Evolutionary conservation across 306 rosid genomes (phyloP).

Genomic region (Vigna nakashimae): DNA sequence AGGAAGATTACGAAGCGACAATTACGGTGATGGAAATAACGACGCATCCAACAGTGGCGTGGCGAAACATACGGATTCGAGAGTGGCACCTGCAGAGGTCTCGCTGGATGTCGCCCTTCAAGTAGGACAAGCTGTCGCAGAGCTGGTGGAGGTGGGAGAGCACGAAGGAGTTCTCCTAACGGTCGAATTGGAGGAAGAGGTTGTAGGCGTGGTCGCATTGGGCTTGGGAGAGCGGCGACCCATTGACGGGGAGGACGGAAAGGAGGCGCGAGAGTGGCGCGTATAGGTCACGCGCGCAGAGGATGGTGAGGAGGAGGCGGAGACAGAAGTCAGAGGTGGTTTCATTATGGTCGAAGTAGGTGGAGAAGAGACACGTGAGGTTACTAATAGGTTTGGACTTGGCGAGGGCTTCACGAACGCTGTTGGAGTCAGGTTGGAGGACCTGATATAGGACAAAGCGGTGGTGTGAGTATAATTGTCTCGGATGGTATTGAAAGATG

Average conservation of each 20-base stretch:
- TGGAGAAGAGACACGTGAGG: constrained; percentile 58
- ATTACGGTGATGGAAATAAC: constrained; percentile 42
- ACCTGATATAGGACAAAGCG: constrained; percentile 46
- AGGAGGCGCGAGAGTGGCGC: constrained; percentile 56
- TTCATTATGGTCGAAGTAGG: constrained; percentile 71
- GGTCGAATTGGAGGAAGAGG: constrained; percentile 54
- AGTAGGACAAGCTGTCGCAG: constrained; percentile 53
- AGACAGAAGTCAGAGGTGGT: constrained; percentile 61
- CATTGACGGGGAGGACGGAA: constrained; percentile 44
- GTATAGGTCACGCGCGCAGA: constrained; percentile 43
- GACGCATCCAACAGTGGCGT: constrained; percentile 38
- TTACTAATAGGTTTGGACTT: constrained; percentile 40
- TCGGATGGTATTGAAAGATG: background rate
- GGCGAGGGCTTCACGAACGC: constrained; percentile 59
- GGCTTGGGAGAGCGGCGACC: constrained; percentile 39
- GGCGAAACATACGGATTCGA: constrained; percentile 53
- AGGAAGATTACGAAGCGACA: background rate
- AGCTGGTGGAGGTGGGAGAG: constrained; percentile 46
- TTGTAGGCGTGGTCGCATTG: constrained; percentile 58
- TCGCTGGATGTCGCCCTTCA: constrained; percentile 54
- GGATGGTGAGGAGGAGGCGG: constrained; percentile 49
- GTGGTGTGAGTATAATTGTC: constrained; percentile 17
- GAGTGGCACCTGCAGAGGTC: constrained; percentile 58
- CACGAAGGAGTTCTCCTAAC: constrained; percentile 58
- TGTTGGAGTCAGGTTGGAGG: constrained; percentile 62